Evolutionary conservation across 202 grass and related monocot species (phyloP).

Genomic region (Panicum hallii): DNA sequence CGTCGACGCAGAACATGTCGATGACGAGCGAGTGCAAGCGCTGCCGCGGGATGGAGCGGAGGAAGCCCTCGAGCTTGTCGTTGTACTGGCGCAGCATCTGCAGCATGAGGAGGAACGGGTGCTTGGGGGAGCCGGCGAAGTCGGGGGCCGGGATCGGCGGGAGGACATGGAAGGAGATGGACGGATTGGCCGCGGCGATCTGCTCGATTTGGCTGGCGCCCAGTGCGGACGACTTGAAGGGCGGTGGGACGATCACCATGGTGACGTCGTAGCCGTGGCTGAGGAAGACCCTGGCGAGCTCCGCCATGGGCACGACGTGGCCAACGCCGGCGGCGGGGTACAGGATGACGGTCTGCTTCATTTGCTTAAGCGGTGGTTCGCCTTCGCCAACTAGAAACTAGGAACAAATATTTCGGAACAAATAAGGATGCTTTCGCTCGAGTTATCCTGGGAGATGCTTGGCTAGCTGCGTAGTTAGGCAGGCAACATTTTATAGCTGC

Average conservation of each 20-base stretch:
- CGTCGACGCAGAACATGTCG: slow-evolving; percentile 61
- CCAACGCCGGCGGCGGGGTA: slow-evolving; percentile 50
- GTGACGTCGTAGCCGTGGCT: slow-evolving; percentile 43
- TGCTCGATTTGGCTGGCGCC: slow-evolving; percentile 12
- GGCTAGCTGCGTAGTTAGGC: background rate
- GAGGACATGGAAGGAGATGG: slow-evolving; percentile 65
- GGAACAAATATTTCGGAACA: background rate
- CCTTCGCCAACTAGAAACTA: background rate
- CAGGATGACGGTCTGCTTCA: slow-evolving; percentile 47
- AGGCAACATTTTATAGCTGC: background rate
- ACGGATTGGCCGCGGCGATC: slow-evolving; percentile 43
- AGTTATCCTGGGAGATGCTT: background rate
- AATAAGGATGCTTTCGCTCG: background rate
- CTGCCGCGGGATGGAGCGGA: slow-evolving; percentile 39
- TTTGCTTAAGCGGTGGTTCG: background rate
- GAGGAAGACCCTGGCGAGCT: slow-evolving; percentile 51
- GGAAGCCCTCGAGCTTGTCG: slow-evolving; percentile 48
- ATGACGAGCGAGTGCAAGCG: slow-evolving; percentile 53
- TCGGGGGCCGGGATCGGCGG: slow-evolving; percentile 14
- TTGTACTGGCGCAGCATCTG: slow-evolving; percentile 33
- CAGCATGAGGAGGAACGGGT: slow-evolving; percentile 40
- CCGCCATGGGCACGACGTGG: slow-evolving; percentile 48
- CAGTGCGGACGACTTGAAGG: background rate
- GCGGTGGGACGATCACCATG: slow-evolving; percentile 42
- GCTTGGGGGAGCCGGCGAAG: slow-evolving; percentile 16